Evolutionary conservation across 345 rosid genomes (phyloP), one percentile per base, ranked within the genome.

Genomic region (Hibiscus mutabilis): DNA sequence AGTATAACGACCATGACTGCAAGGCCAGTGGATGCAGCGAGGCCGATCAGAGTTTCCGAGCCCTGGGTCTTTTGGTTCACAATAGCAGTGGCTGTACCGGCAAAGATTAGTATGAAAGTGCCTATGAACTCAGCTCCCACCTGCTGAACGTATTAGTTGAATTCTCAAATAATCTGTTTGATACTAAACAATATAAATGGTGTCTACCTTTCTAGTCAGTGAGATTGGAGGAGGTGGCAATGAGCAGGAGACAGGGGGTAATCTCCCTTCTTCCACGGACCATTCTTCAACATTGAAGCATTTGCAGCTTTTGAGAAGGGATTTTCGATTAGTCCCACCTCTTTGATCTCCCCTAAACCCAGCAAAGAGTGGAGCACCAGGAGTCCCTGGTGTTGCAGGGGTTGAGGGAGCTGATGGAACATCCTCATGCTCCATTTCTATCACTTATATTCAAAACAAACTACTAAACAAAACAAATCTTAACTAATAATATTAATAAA

Each of bases 81-180:
- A n/a, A 86, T 91, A 5, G 97, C 86, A 2, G 96, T 80, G 4
- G 97, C 93, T 35, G 97, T 84, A 55, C 79, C 96, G 9, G 93
- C 87, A 66, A 93, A 93, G 2, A 93, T 85, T 11, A 93, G 88
- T 51, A 93, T 89, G 49, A 89, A 49, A 4, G 97, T 93, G 42
- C 97, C 97, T 19, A 89, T 77, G 72, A 93, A 93, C 77, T 91
- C 98, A n/a, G 92, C 96, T 75, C 96, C 96, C 84, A 93, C 89
- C 97, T 91, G 77, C 25, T 16, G 31, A 35, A 1, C 40, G 13
- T 40, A 12, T 40, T 10, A 40, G 15, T 37, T 60, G 65, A 62
- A 37, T 18, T 62, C 22, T 37, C 4, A 35, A 62, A n/a, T n/a
- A n/a, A n/a, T n/a, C n/a, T n/a, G n/a, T n/a, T n/a, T n/a, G n/a